Evolutionary conservation across 257 asterid species (phyloP).

Genomic region (Schizonepeta tenuifolia): DNA sequence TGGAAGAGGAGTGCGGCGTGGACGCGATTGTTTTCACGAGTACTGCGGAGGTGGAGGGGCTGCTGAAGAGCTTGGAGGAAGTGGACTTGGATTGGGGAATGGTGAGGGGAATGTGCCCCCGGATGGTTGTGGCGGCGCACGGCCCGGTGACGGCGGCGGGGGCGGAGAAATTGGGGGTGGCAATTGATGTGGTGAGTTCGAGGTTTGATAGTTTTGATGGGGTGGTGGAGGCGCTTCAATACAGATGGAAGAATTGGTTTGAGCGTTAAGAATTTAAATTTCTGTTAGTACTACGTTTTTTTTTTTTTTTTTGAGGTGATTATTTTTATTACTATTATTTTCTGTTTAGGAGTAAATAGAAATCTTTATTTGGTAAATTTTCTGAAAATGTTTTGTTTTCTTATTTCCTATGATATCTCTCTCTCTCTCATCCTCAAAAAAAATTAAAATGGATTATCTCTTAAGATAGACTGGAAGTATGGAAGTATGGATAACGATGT

Average conservation of each 20-base stretch:
- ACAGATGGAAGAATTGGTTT: slow-evolving; percentile 40
- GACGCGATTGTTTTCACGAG: slow-evolving; percentile 86
- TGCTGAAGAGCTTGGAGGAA: slow-evolving; percentile 71
- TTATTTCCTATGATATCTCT: too few relatives aligned
- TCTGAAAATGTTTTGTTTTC: too few relatives aligned
- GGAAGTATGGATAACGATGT: too few relatives aligned
- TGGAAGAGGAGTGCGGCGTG: slow-evolving; percentile 53
- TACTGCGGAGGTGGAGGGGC: slow-evolving; percentile 86
- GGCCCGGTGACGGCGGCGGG: slow-evolving; percentile 93
- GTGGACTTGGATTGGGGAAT: slow-evolving; percentile 68
- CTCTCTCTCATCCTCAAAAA: too few relatives aligned
- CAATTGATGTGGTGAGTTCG: slow-evolving; percentile 71
- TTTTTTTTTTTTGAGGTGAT: not conserved
- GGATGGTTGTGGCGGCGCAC: slow-evolving; percentile 78
- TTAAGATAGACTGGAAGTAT: too few relatives aligned
- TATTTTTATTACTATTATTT: not conserved
- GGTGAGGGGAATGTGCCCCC: slow-evolving; percentile 71
- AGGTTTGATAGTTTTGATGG: slow-evolving; percentile 75
- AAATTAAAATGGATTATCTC: too few relatives aligned
- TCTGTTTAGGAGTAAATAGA: not conserved
- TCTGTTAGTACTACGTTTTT: too few relatives aligned
- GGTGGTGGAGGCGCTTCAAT: slow-evolving; percentile 63
- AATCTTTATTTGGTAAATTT: too few relatives aligned
- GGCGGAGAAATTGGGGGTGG: slow-evolving; percentile 79
- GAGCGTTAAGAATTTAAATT: slow-evolving; percentile 5